Evolutionary conservation across 2,329 filamentous ascomycete genomes (phyloP).

Genomic region (Calonectria honghensis): DNA sequence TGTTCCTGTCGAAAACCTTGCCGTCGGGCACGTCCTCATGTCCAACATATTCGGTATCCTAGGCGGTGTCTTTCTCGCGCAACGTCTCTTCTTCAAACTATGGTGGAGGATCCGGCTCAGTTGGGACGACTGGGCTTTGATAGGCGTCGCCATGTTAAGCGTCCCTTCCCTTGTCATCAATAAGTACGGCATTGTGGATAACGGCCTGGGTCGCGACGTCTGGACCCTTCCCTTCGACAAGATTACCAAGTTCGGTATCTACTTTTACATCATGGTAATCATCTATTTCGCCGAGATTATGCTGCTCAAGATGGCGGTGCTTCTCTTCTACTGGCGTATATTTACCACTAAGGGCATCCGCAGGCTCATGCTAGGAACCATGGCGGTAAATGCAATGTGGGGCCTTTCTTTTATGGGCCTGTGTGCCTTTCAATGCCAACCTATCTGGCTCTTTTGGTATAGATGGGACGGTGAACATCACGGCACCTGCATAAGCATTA

Average conservation of each 20-base stretch:
- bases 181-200: slow-evolving; percentile 9
- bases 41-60: neutral
- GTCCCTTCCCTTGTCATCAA: neutral
- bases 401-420: slow-evolving; percentile 28
- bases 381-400: neutral
- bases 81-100: neutral
- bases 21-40: neutral
- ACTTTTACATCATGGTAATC: slow-evolving; percentile 30
- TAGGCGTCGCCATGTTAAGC: neutral
- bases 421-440: slow-evolving; percentile 28
- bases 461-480: slow-evolving; percentile 28
- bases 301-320: slow-evolving; percentile 33
- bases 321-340: slow-evolving; percentile 43
- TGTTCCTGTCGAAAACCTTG: neutral
- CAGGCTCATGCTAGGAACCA: slow-evolving; percentile 35
- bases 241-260: slow-evolving; percentile 24
- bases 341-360: slow-evolving; percentile 1
- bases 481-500: slow-evolving; percentile 24
- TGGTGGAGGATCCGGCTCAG: neutral
- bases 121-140: neutral
- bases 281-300: slow-evolving; percentile 39
- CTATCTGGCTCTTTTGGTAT: slow-evolving; percentile 38
- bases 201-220: slow-evolving; percentile 37
- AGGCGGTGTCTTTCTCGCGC: neutral
- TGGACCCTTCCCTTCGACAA: slow-evolving; percentile 31